These are phyloP conservation scores for Phoma sp. DNA, from an alignment of 2,329 filamentous ascomycete genomes.

Conservation along the genomic window DNA sequence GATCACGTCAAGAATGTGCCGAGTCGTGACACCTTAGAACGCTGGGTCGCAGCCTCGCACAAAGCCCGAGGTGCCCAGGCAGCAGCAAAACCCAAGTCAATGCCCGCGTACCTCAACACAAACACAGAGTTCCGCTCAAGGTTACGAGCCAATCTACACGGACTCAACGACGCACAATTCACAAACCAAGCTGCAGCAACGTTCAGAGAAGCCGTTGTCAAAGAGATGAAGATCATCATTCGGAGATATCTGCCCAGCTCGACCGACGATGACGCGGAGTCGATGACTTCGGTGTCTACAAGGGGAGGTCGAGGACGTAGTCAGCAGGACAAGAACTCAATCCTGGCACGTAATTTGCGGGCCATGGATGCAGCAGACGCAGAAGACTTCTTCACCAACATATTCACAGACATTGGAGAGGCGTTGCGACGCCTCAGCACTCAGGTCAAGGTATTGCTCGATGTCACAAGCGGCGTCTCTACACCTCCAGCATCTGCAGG, in stretches of 20 bases:
- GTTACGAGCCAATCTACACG: constrained; percentile 74
- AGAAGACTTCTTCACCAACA: constrained; percentile 79
- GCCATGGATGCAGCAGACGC: constrained; percentile 84
- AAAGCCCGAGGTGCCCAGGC: constrained; percentile 72
- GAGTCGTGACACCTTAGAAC: constrained; percentile 74
- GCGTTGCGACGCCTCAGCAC: constrained; percentile 83
- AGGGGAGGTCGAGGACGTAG: constrained; percentile 69
- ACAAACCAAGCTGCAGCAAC: constrained; percentile 81
- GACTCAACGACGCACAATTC: constrained; percentile 81
- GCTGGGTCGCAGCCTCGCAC: constrained; percentile 82
- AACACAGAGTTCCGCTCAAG: constrained; percentile 74
- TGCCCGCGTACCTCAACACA: constrained; percentile 80
- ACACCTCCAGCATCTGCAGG: constrained; percentile 51
- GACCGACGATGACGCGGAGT: constrained; percentile 91
- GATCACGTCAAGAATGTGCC: constrained; percentile 80
- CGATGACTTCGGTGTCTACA: constrained; percentile 85
- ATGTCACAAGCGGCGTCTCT: constrained; percentile 81
- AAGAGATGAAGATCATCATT: constrained; percentile 87
- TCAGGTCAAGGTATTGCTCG: constrained; percentile 92
- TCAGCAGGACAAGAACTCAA: constrained; percentile 88
- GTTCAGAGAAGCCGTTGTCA: constrained; percentile 82
- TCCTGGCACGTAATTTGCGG: constrained; percentile 85
- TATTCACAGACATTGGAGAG: constrained; percentile 89
- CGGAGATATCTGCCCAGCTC: constrained; percentile 87
- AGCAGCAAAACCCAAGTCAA: constrained; percentile 68